These are phyloP conservation scores for Bigelowiella natans DNA, from an alignment of 78 protist genomes.

Conservation along the genomic window DNA sequence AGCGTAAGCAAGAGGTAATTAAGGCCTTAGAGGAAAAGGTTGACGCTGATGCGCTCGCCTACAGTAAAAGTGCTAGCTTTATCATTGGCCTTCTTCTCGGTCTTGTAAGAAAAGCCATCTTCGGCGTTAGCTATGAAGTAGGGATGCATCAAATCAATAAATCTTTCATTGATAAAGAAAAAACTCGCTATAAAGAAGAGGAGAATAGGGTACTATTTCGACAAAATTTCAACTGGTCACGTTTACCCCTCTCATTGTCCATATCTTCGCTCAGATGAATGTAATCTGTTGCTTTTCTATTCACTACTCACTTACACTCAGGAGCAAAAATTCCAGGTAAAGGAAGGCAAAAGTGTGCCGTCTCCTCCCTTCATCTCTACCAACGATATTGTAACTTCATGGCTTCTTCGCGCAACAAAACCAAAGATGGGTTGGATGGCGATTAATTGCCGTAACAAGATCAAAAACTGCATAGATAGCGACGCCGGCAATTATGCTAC, in stretches of 20 bases:
- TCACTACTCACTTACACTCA: no score
- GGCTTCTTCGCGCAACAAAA: background rate
- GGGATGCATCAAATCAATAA: background rate
- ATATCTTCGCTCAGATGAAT: no score
- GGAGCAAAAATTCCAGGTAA: no score
- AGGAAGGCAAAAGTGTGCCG: background rate
- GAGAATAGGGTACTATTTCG: no score
- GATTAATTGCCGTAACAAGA: background rate
- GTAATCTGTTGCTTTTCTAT: no score
- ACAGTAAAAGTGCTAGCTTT: background rate
- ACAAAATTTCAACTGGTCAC: no score
- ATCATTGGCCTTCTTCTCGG: background rate
- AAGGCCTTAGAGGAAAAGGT: background rate
- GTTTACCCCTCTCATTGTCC: no score
- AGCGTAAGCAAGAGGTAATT: background rate
- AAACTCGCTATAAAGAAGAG: background rate
- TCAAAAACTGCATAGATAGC: background rate
- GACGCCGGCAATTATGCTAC: background rate
- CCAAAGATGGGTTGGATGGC: background rate
- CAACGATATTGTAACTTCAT: background rate
- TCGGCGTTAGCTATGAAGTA: background rate
- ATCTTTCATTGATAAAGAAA: background rate
- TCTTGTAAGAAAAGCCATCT: background rate
- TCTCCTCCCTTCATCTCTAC: background rate
- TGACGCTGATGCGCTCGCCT: background rate